Conservation (phyloP, 2,329 filamentous ascomycete genomes). For the Colletotrichum gloeosporioides region DNA sequence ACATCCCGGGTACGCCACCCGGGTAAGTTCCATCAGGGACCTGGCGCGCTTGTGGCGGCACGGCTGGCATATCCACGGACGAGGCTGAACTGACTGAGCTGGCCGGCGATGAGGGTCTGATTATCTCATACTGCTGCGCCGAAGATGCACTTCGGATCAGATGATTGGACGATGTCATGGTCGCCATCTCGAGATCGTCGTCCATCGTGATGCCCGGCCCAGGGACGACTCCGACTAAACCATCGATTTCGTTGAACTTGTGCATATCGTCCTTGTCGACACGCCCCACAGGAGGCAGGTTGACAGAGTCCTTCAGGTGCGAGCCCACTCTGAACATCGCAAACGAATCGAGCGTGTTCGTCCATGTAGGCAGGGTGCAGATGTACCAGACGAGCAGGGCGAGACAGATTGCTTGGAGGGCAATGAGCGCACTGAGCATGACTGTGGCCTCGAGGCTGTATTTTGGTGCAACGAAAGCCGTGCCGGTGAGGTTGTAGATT, state of each 20-base stretch:
- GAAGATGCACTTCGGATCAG: not conserved
- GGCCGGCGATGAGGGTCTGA: conserved; percentile 1
- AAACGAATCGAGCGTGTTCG: conserved; percentile 14
- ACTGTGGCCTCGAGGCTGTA: not conserved
- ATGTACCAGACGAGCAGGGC: conserved; percentile 12
- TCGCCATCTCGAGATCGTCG: conserved; percentile 8
- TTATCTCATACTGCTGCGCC: conserved; percentile 4
- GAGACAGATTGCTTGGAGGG: conserved; percentile 7
- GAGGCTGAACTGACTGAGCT: conserved; percentile 1
- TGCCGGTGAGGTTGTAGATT: conserved; percentile 14
- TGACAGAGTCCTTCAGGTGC: not conserved
- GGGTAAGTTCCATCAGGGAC: not conserved
- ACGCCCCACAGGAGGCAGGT: not conserved
- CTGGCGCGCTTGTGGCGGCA: not conserved
- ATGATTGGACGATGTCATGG: not conserved
- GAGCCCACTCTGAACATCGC: conserved; percentile 17
- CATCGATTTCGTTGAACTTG: not conserved
- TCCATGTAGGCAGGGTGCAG: conserved; percentile 20
- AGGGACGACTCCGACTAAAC: not conserved
- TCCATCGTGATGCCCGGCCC: not conserved
- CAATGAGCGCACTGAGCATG: conserved; percentile 9
- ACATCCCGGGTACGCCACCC: not conserved
- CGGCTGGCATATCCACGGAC: not conserved
- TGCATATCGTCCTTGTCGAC: not conserved
- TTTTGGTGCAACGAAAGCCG: not conserved